phyloP scores from a whole-genome alignment of 768 basidiomycete genomes.

The Mycena belliarum region DNA sequence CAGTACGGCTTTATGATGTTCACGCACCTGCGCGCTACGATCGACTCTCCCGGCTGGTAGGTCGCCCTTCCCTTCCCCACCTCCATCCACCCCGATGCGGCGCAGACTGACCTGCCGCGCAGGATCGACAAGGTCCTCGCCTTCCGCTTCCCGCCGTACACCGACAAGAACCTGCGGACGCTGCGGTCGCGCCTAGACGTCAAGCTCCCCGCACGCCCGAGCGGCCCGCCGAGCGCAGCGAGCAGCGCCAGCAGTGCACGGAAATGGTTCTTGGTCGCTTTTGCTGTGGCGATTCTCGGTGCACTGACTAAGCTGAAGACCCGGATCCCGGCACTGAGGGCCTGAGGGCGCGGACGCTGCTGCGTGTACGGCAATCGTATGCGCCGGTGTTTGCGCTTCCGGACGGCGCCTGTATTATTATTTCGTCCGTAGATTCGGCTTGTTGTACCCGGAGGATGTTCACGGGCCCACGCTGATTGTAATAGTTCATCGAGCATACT shows the following conservation, averaged over 20 bases:
- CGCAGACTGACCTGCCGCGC: conserved; percentile 28
- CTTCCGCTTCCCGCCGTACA: conserved; percentile 67
- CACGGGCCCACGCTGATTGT: too few species aligned
- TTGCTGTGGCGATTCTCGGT: conserved; percentile 44
- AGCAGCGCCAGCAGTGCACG: conserved; percentile 31
- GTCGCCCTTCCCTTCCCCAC: conserved; percentile 16
- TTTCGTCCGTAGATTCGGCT: too few species aligned
- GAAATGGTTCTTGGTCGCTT: conserved; percentile 50
- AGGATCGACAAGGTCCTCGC: conserved; percentile 53
- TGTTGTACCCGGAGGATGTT: too few species aligned
- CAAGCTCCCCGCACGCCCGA: conserved; percentile 47
- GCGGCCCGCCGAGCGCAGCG: conserved; percentile 36
- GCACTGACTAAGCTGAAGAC: conserved; percentile 39
- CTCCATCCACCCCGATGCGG: conserved; percentile 27
- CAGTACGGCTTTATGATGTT: conserved; percentile 70
- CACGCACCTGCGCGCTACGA: conserved; percentile 66
- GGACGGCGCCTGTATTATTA: too few species aligned
- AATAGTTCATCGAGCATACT: too few species aligned
- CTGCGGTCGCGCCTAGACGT: conserved; percentile 27
- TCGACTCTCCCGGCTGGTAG: conserved; percentile 62
- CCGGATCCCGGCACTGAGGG: not conserved
- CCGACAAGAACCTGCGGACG: conserved; percentile 35
- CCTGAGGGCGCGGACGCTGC: not conserved
- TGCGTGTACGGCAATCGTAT: too few species aligned
- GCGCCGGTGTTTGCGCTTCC: too few species aligned